Evolutionary conservation across 345 rosid species (phyloP).

Genomic region (Sisymbrium irio): DNA sequence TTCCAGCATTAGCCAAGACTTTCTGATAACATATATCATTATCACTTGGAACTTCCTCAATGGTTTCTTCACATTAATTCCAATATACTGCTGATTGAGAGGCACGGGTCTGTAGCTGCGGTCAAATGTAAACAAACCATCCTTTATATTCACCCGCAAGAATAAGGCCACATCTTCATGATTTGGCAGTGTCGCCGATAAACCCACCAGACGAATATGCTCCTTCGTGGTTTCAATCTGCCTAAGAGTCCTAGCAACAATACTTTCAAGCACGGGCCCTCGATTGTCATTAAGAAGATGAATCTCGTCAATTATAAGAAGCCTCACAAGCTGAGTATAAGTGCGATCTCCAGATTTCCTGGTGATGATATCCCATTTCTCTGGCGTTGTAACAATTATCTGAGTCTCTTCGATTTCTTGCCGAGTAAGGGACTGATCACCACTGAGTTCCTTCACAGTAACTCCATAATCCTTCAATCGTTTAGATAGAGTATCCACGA

Average conservation of each 20-base stretch:
- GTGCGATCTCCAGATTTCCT: conserved; percentile 70
- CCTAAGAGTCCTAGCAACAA: conserved; percentile 90
- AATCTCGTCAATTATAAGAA: conserved; percentile 81
- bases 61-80: conserved; percentile 74
- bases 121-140: too few relatives aligned
- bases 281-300: conserved; percentile 89
- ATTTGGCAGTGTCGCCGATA: too few relatives aligned
- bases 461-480: conserved; percentile 67
- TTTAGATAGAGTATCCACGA: conserved; percentile 68
- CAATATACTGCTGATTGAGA: conserved; percentile 80
- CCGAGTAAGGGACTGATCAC: conserved; percentile 80
- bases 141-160: too few relatives aligned
- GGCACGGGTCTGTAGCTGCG: conserved; percentile 90
- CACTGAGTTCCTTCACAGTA: conserved; percentile 82
- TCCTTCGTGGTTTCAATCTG: conserved; percentile 86
- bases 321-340: conserved; percentile 65
- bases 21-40: conserved; percentile 85
- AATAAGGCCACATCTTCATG: too few relatives aligned
- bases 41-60: conserved; percentile 85
- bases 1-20: conserved; percentile 78
- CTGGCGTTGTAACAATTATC: conserved; percentile 94
- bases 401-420: conserved; percentile 90
- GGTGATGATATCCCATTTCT: conserved; percentile 93
- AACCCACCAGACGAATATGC: conserved; percentile 24
- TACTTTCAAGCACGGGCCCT: conserved; percentile 92